Conservation (phyloP, 139 green algal species). For the Edaphochlamys debaryana region DNA sequence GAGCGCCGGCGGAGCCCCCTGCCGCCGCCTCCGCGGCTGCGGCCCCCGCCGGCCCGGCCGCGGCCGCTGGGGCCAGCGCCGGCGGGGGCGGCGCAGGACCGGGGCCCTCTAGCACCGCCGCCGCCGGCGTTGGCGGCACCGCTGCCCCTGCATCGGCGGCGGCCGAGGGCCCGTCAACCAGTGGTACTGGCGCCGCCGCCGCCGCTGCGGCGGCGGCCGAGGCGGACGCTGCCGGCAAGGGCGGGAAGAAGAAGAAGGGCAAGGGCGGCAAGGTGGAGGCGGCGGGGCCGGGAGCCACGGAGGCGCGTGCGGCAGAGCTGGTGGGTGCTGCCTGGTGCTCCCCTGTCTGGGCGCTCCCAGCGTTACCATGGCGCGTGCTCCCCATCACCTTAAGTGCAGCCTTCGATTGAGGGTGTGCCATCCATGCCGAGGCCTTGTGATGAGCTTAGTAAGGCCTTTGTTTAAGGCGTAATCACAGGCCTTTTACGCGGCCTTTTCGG, state of each 20-base stretch:
- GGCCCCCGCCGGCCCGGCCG: not conserved
- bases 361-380: too few species aligned
- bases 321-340: not conserved
- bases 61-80: not conserved
- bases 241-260: slow-evolving; percentile 22
- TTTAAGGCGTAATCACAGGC: too few species aligned
- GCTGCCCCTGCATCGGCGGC: too few species aligned
- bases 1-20: not conserved
- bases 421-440: too few species aligned
- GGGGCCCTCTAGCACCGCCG: not conserved
- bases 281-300: not conserved
- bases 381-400: too few species aligned
- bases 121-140: not conserved
- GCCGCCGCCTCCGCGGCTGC: not conserved
- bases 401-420: too few species aligned
- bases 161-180: too few species aligned
- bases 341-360: too few species aligned
- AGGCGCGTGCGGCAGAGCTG: not conserved
- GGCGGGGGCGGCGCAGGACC: not conserved
- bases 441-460: too few species aligned
- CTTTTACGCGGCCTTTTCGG: too few species aligned
- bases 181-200: not conserved
- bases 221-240: not conserved
- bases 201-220: not conserved
- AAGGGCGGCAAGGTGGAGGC: not conserved